These are phyloP conservation scores for Euphorbia tirucalli DNA, from an alignment of 345 rosid genomes.

Conservation along the genomic window DNA sequence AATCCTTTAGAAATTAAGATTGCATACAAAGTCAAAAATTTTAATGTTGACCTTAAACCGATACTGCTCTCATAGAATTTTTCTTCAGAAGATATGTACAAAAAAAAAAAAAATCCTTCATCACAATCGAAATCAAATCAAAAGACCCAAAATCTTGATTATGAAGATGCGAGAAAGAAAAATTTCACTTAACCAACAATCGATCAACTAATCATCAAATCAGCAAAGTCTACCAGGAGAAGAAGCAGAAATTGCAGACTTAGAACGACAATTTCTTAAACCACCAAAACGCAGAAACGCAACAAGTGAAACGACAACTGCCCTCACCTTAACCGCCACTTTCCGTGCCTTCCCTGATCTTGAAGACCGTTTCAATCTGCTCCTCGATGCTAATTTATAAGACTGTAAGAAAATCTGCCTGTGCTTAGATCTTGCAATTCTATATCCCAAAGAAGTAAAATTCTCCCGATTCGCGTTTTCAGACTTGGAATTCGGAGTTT, in stretches of 20 bases:
- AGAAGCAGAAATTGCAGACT: constrained; percentile 28
- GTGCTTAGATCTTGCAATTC: constrained; percentile 41
- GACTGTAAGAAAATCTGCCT: constrained; percentile 48
- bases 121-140: too few relatives aligned
- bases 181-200: too few relatives aligned
- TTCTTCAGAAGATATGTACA: too few relatives aligned
- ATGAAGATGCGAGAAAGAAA: too few relatives aligned
- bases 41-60: too few relatives aligned
- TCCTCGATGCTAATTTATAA: constrained; percentile 36
- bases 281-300: constrained; percentile 17
- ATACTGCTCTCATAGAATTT: too few relatives aligned
- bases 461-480: constrained; percentile 16
- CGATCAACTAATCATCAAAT: neutral
- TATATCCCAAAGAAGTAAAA: constrained; percentile 25
- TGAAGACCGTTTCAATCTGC: constrained; percentile 19
- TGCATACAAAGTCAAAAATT: too few relatives aligned
- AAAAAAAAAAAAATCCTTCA: too few relatives aligned
- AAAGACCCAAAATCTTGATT: too few relatives aligned
- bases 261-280: constrained; percentile 28
- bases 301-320: constrained; percentile 26
- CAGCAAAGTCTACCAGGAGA: constrained; percentile 12
- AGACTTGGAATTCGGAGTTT: constrained; percentile 16
- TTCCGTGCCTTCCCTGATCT: constrained; percentile 31
- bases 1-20: too few relatives aligned
- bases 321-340: constrained; percentile 34